Evolutionary conservation across 2,329 filamentous ascomycete species (phyloP).

Genomic region (Talaromyces sp.): DNA sequence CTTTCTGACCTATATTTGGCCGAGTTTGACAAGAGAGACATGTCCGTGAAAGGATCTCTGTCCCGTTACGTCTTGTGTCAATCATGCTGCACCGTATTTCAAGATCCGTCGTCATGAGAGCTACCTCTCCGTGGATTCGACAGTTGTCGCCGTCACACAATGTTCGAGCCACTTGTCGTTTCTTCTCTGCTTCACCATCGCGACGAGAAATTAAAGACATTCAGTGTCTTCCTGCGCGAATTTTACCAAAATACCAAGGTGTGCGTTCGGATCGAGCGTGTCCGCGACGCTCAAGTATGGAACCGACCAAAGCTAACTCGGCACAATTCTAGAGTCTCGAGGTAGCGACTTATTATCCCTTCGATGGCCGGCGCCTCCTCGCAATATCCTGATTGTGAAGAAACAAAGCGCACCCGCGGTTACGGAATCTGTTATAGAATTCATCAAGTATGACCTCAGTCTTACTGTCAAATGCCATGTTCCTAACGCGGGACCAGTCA

Average conservation of each 20-base stretch:
- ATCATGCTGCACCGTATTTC: constrained; percentile 11
- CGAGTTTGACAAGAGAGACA: not conserved
- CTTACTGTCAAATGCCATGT: not conserved
- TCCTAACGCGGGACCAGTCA: constrained; percentile 57
- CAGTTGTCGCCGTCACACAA: constrained; percentile 15
- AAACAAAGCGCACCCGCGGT: constrained; percentile 59
- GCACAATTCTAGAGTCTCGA: constrained; percentile 47
- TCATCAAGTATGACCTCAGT: constrained; percentile 43
- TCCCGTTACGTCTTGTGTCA: constrained; percentile 4
- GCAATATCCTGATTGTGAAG: constrained; percentile 66
- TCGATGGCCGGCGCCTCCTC: constrained; percentile 64
- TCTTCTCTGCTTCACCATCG: constrained; percentile 42
- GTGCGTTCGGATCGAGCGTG: constrained; percentile 31
- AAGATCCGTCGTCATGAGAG: constrained; percentile 6
- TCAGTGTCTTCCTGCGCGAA: constrained; percentile 46
- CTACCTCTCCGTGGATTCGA: constrained; percentile 5
- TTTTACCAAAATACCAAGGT: constrained; percentile 63
- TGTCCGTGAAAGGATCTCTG: constrained; percentile 7
- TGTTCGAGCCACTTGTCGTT: constrained; percentile 25
- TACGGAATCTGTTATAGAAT: constrained; percentile 56
- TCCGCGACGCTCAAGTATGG: not conserved
- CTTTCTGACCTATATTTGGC: not conserved
- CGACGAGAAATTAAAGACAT: constrained; percentile 45
- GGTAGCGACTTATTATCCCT: constrained; percentile 61
- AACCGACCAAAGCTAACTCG: not conserved